These are phyloP conservation scores for Candida mesenterica DNA, from an alignment of 1,139 yeast genomes.

Conservation along the genomic window DNA sequence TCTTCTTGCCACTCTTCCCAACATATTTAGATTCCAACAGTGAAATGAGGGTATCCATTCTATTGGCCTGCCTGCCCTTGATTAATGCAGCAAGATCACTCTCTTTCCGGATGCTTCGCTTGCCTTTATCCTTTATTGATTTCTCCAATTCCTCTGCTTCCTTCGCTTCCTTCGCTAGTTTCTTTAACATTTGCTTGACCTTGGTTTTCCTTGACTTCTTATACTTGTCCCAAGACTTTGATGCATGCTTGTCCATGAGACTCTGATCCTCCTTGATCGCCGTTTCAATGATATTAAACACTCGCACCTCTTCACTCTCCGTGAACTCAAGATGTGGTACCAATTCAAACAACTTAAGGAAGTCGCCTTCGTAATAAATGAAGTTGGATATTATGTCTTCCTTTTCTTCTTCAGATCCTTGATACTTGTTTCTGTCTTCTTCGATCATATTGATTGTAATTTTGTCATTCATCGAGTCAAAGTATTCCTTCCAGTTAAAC, in stretches of 20 bases:
- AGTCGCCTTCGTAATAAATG: slow-evolving; percentile 64
- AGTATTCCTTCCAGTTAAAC: slow-evolving; percentile 65
- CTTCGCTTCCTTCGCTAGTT: slow-evolving; percentile 57
- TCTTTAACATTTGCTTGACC: slow-evolving; percentile 45
- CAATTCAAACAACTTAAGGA: slow-evolving; percentile 64
- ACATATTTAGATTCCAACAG: slow-evolving; percentile 43
- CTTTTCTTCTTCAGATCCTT: slow-evolving; percentile 63
- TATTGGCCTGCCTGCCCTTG: slow-evolving; percentile 37
- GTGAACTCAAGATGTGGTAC: slow-evolving; percentile 74
- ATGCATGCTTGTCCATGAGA: slow-evolving; percentile 23
- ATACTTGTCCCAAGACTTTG: slow-evolving; percentile 53
- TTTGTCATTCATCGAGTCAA: slow-evolving; percentile 54
- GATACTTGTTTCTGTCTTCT: slow-evolving; percentile 65
- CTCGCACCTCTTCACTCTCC: slow-evolving; percentile 59
- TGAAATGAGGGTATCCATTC: slow-evolving; percentile 32
- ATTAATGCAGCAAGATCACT: slow-evolving; percentile 53
- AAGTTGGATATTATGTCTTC: slow-evolving; percentile 63
- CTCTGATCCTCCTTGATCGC: slow-evolving; percentile 38
- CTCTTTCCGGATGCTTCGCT: slow-evolving; percentile 28
- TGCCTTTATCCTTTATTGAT: slow-evolving; percentile 43
- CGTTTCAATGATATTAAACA: slow-evolving; percentile 49
- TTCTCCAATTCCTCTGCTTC: slow-evolving; percentile 65
- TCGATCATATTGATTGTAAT: slow-evolving; percentile 74
- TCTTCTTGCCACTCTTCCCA: slow-evolving; percentile 1
- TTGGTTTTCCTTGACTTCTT: slow-evolving; percentile 44